Conservation (phyloP, 352 stramenopile genomes). For the Thalassiosira exigua region DNA sequence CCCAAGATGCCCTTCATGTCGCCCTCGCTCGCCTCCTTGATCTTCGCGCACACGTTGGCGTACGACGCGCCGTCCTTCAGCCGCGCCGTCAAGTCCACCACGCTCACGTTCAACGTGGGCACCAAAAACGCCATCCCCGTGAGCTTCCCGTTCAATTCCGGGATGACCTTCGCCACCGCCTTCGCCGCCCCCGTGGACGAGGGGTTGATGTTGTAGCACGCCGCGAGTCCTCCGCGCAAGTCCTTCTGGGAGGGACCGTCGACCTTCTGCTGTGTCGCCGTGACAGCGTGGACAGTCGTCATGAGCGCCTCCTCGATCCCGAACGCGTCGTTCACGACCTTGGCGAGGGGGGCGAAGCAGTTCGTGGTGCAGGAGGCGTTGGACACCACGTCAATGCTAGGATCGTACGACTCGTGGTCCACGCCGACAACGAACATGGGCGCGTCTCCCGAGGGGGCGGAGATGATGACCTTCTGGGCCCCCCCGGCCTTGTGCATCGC, state of each 20-base stretch:
- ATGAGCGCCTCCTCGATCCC: slow-evolving; percentile 97
- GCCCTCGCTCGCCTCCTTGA: slow-evolving; percentile 91
- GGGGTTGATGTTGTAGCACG: slow-evolving; percentile 98
- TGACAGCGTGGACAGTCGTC: slow-evolving; percentile 98
- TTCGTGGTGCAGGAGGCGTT: slow-evolving; percentile 99
- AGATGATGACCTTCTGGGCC: slow-evolving; percentile 96
- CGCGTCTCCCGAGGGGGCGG: slow-evolving; percentile 89
- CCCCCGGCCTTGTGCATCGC: slow-evolving; percentile 91
- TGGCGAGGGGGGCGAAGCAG: slow-evolving; percentile 96
- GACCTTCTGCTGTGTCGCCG: slow-evolving; percentile 92
- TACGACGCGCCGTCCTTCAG: slow-evolving; percentile 89
- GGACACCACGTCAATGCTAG: slow-evolving; percentile 92
- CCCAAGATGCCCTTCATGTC: slow-evolving; percentile 90
- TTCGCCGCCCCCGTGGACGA: slow-evolving; percentile 95
- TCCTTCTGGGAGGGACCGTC: slow-evolving; percentile 93
- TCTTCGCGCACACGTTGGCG: slow-evolving; percentile 89
- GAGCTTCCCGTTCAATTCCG: slow-evolving; percentile 91
- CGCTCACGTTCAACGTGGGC: slow-evolving; percentile 92
- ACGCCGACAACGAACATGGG: slow-evolving; percentile 97
- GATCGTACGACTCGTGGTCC: slow-evolving; percentile 91
- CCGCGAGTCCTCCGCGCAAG: slow-evolving; percentile 90
- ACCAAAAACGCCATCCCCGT: slow-evolving; percentile 95
- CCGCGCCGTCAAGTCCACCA: slow-evolving; percentile 92
- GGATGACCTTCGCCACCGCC: slow-evolving; percentile 92
- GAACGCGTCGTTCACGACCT: slow-evolving; percentile 97